These are phyloP conservation scores for Corchorus olitorius DNA, from an alignment of 345 rosid species.

Conservation along the genomic window DNA sequence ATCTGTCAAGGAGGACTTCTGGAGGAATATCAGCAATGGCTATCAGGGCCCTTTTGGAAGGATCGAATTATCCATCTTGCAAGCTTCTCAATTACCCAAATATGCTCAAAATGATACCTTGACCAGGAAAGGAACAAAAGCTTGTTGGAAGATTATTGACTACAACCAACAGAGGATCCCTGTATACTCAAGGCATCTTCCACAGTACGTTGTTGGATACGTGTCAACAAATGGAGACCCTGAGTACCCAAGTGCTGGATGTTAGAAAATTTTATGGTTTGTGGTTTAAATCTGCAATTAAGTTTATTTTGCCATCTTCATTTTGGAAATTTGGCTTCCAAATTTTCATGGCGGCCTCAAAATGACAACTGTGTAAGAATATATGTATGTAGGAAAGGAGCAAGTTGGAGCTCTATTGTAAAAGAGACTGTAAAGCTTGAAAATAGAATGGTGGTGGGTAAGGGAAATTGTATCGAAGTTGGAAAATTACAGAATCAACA, in stretches of 20 bases:
- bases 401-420: background rate
- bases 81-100: conserved; percentile 43
- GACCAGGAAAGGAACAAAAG: conserved; percentile 37
- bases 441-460: background rate
- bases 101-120: conserved; percentile 25
- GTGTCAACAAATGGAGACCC: conserved; percentile 30
- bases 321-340: background rate
- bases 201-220: conserved; percentile 43
- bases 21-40: conserved; percentile 40
- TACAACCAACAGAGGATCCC: conserved; percentile 38
- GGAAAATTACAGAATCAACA: background rate
- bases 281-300: background rate
- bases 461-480: too few species aligned
- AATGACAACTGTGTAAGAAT: background rate
- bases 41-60: conserved; percentile 38
- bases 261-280: conserved; percentile 9
- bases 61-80: conserved; percentile 44
- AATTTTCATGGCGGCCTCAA: background rate
- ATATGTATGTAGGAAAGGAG: background rate
- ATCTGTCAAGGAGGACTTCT: conserved; percentile 43
- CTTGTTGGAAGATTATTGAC: conserved; percentile 51
- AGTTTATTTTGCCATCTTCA: too few species aligned
- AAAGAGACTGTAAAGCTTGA: background rate
- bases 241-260: conserved; percentile 23
- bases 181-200: conserved; percentile 45